Conservation (phyloP, 768 basidiomycete genomes). For the Tulasnella sp. region DNA sequence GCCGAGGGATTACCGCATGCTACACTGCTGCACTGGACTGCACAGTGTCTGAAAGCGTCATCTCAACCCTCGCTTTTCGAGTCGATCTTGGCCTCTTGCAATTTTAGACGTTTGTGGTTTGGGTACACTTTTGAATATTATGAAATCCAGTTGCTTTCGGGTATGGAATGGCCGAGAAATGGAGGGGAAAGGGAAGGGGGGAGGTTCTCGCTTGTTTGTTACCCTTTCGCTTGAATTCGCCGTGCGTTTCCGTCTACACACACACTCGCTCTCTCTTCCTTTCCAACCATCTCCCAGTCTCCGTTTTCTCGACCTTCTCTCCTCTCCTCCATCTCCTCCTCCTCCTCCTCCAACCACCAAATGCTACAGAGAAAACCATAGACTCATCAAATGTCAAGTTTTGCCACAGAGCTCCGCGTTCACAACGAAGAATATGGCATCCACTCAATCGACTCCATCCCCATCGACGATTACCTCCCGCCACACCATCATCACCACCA, state of each 20-base stretch:
- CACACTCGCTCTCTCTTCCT: neutral
- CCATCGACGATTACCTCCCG: neutral
- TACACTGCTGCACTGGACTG: neutral
- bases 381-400: neutral
- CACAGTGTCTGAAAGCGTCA: neutral
- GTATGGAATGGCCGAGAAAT: neutral
- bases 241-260: neutral
- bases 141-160: neutral
- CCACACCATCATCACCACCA: neutral
- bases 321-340: neutral
- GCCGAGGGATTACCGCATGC: neutral
- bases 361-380: neutral
- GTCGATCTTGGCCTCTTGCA: too few species aligned
- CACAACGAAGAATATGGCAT: slow-evolving; percentile 4
- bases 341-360: neutral
- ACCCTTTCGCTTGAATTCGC: neutral
- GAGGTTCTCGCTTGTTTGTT: neutral
- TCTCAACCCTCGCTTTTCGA: neutral
- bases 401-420: neutral
- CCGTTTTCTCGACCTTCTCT: neutral
- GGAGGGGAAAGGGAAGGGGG: neutral
- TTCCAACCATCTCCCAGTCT: neutral
- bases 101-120: neutral
- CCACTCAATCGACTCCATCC: neutral
- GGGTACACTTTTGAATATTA: neutral